Evolutionary conservation across 2,329 filamentous ascomycete genomes (phyloP).

Genomic region (Zymoseptoria tritici): DNA sequence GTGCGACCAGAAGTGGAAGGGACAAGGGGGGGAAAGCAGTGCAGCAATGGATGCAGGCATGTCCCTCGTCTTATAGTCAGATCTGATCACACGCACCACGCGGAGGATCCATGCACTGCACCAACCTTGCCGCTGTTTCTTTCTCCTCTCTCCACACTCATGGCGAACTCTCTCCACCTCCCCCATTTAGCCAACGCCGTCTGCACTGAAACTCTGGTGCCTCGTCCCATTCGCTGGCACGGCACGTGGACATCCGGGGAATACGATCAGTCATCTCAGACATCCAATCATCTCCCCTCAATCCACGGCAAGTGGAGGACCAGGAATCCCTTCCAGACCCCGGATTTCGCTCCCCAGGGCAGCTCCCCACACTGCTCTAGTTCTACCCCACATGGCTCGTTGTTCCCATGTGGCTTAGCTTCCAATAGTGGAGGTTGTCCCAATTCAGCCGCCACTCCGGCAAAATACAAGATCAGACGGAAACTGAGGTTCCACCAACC

Average conservation of each 20-base stretch:
- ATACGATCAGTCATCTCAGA: neutral
- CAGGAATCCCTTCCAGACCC: no score
- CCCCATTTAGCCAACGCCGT: neutral
- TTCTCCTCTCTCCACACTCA: no score
- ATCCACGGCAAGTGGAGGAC: neutral
- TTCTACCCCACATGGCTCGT: no score
- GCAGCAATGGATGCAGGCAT: neutral
- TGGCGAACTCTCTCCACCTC: neutral
- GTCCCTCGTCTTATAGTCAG: neutral
- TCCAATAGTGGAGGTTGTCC: no score
- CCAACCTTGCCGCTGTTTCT: no score
- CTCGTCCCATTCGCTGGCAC: neutral
- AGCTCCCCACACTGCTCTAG: no score
- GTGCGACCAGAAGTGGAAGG: neutral
- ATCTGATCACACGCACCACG: neutral
- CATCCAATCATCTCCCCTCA: neutral
- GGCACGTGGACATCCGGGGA: neutral
- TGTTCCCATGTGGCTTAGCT: no score
- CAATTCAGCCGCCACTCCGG: neutral
- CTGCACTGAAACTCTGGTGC: neutral
- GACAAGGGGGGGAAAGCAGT: neutral
- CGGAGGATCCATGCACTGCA: neutral
- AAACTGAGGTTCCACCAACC: neutral
- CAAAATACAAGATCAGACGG: neutral
- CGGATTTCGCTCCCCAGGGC: neutral